Conservation (phyloP, 805 yeast genomes). For the Geotrichum ghanense region DNA sequence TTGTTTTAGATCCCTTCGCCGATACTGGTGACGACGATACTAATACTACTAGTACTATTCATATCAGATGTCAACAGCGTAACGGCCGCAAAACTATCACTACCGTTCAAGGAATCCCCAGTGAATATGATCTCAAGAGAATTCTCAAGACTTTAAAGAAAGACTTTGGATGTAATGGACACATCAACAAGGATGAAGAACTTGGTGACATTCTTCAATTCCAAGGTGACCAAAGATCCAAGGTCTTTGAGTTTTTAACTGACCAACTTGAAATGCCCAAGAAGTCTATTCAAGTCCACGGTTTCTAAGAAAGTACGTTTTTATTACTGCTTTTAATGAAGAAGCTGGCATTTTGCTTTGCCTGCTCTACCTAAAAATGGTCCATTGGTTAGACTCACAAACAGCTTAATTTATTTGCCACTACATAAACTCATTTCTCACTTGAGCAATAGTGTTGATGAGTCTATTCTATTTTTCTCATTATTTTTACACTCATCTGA, state of each 20-base stretch:
- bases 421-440: too few species aligned
- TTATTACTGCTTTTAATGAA: not conserved
- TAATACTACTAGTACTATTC: slow-evolving; percentile 90
- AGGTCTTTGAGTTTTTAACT: slow-evolving; percentile 86
- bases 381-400: too few species aligned
- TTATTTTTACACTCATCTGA: too few species aligned
- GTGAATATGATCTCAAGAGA: slow-evolving; percentile 88
- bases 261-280: slow-evolving; percentile 79
- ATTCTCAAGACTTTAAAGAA: slow-evolving; percentile 89
- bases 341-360: not conserved
- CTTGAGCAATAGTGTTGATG: too few species aligned
- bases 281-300: slow-evolving; percentile 96
- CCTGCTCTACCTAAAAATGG: too few species aligned
- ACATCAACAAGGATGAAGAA: slow-evolving; percentile 91
- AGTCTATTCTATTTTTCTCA: too few species aligned
- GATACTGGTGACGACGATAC: slow-evolving; percentile 99
- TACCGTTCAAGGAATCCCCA: slow-evolving; percentile 95
- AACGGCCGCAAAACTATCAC: slow-evolving; percentile 98
- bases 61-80: slow-evolving; percentile 97
- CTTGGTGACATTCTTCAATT: slow-evolving; percentile 94
- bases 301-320: slow-evolving; percentile 48
- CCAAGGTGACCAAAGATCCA: slow-evolving; percentile 98
- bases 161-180: slow-evolving; percentile 98
- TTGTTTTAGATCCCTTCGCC: slow-evolving; percentile 99
- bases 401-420: too few species aligned